phyloP scores from a whole-genome alignment of 1,284 basidiomycete species.

The Sporisorium graminicola region DNA sequence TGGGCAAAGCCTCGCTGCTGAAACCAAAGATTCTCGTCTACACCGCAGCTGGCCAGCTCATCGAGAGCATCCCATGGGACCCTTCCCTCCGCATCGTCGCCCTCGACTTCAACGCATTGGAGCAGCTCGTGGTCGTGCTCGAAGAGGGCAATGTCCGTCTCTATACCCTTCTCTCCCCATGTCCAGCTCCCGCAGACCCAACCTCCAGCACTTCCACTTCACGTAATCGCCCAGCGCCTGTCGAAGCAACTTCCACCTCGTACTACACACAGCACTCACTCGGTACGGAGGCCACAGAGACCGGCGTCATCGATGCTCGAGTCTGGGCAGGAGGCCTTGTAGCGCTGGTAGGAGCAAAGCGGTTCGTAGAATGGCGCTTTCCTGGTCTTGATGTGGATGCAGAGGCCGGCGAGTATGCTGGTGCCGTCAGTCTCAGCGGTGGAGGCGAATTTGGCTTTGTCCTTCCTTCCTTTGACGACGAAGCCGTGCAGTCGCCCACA shows the following conservation, averaged over 20 bases:
- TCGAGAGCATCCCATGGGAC: slow-evolving; percentile 78
- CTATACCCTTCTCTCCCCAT: slow-evolving; percentile 78
- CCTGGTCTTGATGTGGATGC: slow-evolving; percentile 77
- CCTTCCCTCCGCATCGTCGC: slow-evolving; percentile 78
- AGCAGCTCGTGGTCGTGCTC: slow-evolving; percentile 85
- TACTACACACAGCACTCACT: slow-evolving; percentile 87
- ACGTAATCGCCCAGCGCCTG: slow-evolving; percentile 27
- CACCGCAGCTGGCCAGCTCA: slow-evolving; percentile 71
- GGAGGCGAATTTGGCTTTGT: slow-evolving; percentile 42
- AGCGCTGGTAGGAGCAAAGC: slow-evolving; percentile 81
- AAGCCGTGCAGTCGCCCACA: slow-evolving; percentile 11
- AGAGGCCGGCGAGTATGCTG: slow-evolving; percentile 35
- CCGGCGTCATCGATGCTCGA: slow-evolving; percentile 83
- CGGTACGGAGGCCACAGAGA: slow-evolving; percentile 84
- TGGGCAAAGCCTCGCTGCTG: slow-evolving; percentile 77
- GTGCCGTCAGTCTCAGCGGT: slow-evolving; percentile 26
- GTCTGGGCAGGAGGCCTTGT: slow-evolving; percentile 89
- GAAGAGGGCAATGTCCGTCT: slow-evolving; percentile 92
- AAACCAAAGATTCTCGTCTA: slow-evolving; percentile 76
- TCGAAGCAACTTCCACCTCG: slow-evolving; percentile 72
- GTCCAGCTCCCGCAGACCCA: slow-evolving; percentile 31
- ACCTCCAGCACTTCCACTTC: slow-evolving; percentile 18
- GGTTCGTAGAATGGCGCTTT: slow-evolving; percentile 79
- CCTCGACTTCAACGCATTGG: slow-evolving; percentile 85
- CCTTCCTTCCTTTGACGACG: slow-evolving; percentile 39